Conservation (phyloP, 1,139 yeast species). For the Magnusiomyces suaveolens region DNA sequence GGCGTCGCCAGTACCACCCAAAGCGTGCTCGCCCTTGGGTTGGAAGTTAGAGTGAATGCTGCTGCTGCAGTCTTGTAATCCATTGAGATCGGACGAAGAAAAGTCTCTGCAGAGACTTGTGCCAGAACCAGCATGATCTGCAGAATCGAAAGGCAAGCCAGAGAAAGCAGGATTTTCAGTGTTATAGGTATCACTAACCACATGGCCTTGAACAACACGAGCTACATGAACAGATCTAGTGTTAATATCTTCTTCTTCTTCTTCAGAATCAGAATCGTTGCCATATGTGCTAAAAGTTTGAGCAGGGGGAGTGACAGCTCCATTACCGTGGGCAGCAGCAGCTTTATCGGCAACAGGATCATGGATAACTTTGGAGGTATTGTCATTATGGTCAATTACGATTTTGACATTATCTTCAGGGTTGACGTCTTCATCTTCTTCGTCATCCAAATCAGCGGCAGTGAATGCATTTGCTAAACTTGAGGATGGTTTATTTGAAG, state of each 20-base stretch:
- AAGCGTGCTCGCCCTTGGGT: conserved; percentile 37
- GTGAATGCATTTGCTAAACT: conserved; percentile 9
- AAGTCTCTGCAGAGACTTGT: too few relatives aligned
- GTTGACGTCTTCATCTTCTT: conserved; percentile 57
- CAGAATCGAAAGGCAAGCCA: conserved; percentile 12
- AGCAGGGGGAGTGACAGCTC: neutral
- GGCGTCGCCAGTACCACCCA: conserved; percentile 80
- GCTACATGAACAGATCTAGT: conserved; percentile 89
- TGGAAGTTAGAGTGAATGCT: conserved; percentile 12
- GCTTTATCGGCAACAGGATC: neutral
- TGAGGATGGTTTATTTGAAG: conserved; percentile 6
- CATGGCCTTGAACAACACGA: conserved; percentile 92
- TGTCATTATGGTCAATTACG: conserved; percentile 9
- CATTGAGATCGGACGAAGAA: too few relatives aligned
- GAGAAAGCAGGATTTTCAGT: conserved; percentile 28
- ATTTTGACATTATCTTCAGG: conserved; percentile 47
- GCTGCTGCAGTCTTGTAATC: too few relatives aligned
- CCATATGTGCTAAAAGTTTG: neutral
- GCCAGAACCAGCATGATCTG: too few relatives aligned
- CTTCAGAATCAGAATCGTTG: conserved; percentile 43
- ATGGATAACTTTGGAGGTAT: conserved; percentile 40
- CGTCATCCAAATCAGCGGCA: conserved; percentile 24
- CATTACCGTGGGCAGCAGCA: neutral
- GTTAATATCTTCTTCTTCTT: conserved; percentile 57
- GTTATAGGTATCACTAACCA: conserved; percentile 66